Evolutionary conservation across 192 early-diverging fungal species (phyloP).

Genomic region (Dispira simplex): DNA sequence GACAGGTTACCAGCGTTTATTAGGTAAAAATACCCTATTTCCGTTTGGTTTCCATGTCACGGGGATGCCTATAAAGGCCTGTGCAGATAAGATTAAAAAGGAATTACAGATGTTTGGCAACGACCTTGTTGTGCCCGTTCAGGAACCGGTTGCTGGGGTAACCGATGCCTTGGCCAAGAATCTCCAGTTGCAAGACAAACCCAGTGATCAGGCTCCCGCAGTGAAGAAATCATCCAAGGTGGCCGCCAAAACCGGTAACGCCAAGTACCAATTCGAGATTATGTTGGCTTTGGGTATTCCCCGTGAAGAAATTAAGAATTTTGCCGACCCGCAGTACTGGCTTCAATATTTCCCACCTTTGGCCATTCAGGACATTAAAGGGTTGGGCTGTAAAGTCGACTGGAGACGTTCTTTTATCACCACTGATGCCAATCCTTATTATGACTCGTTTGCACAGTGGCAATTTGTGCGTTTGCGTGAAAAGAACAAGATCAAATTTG

Average conservation of each 20-base stretch:
- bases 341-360: conserved; percentile 86
- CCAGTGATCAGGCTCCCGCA: conserved; percentile 41
- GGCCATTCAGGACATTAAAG: conserved; percentile 61
- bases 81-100: conserved; percentile 28
- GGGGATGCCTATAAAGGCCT: conserved; percentile 97
- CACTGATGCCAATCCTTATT: conserved; percentile 95
- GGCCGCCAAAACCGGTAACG: conserved; percentile 65
- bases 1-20: conserved; percentile 81
- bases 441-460: conserved; percentile 96
- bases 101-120: conserved; percentile 34
- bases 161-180: conserved; percentile 23
- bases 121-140: conserved; percentile 21
- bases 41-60: conserved; percentile 98
- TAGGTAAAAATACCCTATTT: conserved; percentile 83
- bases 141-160: conserved; percentile 14
- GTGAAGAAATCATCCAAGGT: conserved; percentile 51
- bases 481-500: conserved; percentile 80
- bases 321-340: conserved; percentile 86
- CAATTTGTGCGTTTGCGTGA: conserved; percentile 83
- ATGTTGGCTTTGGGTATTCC: conserved; percentile 80
- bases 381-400: conserved; percentile 72
- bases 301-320: conserved; percentile 79
- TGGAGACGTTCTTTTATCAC: conserved; percentile 97
- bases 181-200: conserved; percentile 23
- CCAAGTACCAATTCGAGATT: conserved; percentile 94